A percentile compares a stretch with the other conserved stretches of the same genome.
Evolutionary conservation across 805 yeast genomes (phyloP).

Genomic region (Scheffersomyces amazonensis): DNA sequence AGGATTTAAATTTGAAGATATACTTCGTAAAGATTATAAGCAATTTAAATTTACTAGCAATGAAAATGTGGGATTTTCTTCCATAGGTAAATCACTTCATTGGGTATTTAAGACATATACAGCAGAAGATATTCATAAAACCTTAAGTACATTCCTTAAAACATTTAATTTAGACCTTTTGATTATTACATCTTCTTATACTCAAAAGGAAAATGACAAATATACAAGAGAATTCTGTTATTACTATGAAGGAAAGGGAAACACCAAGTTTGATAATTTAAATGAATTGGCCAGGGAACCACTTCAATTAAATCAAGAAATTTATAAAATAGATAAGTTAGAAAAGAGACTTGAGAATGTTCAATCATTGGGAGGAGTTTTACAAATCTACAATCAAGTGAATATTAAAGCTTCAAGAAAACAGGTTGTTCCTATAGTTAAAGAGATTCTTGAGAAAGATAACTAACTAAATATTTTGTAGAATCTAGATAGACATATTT

Average conservation of each 20-base stretch:
- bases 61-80: slow-evolving; percentile 65
- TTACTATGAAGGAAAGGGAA: slow-evolving; percentile 12
- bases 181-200: slow-evolving; percentile 37
- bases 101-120: slow-evolving; percentile 43
- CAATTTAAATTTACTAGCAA: slow-evolving; percentile 46
- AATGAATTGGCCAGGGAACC: slow-evolving; percentile 14
- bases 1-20: slow-evolving; percentile 58
- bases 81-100: slow-evolving; percentile 60
- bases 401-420: slow-evolving; percentile 72
- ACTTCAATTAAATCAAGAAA: slow-evolving; percentile 22
- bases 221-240: slow-evolving; percentile 36
- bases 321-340: slow-evolving; percentile 18
- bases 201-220: slow-evolving; percentile 25
- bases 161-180: slow-evolving; percentile 24
- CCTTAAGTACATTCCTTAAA: slow-evolving; percentile 17
- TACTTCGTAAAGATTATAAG: slow-evolving; percentile 83
- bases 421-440: slow-evolving; percentile 72
- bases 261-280: slow-evolving; percentile 15
- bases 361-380: slow-evolving; percentile 4
- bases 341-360: slow-evolving; percentile 9
- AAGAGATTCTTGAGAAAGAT: slow-evolving; percentile 24
- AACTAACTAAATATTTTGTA: slow-evolving; percentile 5
- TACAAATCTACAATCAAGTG: slow-evolving; percentile 40
- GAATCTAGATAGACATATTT: slow-evolving; percentile 6
- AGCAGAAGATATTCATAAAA: slow-evolving; percentile 17